Conservation (phyloP, 768 basidiomycete genomes). For the Leccinum obscurum region DNA sequence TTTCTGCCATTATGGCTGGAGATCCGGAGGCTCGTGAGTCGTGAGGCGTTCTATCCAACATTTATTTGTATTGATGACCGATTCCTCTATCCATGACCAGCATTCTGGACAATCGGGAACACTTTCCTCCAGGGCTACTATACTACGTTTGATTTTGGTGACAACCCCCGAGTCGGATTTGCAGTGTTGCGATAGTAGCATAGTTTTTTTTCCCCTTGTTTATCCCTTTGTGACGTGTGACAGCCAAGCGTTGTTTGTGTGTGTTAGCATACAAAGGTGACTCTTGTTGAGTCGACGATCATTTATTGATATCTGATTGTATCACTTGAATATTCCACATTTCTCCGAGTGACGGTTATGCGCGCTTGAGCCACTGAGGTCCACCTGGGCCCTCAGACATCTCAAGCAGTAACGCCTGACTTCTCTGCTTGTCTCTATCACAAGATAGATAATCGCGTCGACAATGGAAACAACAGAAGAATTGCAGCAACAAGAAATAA, state of each 20-base stretch:
- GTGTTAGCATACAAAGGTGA: neutral
- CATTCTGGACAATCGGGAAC: slow-evolving; percentile 19
- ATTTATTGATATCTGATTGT: slow-evolving; percentile 8
- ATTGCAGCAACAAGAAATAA: slow-evolving; percentile 68
- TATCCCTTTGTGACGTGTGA: no score
- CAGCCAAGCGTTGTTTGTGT: no score
- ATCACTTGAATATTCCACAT: slow-evolving; percentile 2
- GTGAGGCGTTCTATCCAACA: slow-evolving; percentile 2
- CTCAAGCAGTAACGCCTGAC: slow-evolving; percentile 47
- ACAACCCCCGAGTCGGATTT: slow-evolving; percentile 37
- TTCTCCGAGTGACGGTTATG: slow-evolving; percentile 43
- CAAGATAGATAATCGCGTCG: slow-evolving; percentile 12
- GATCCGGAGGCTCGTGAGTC: slow-evolving; percentile 2
- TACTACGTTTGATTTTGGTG: slow-evolving; percentile 38
- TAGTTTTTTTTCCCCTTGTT: no score
- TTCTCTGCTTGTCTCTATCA: slow-evolving; percentile 26
- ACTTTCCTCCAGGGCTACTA: slow-evolving; percentile 45
- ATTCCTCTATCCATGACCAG: slow-evolving; percentile 8
- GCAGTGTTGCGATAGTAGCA: slow-evolving; percentile 21
- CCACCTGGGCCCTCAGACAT: slow-evolving; percentile 59
- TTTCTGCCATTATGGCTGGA: slow-evolving; percentile 20
- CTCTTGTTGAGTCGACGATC: slow-evolving; percentile 10
- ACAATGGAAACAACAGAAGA: slow-evolving; percentile 75
- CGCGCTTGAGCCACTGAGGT: slow-evolving; percentile 76
- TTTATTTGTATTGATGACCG: neutral